Evolutionary conservation across 192 early-diverging fungal genomes (phyloP).

Genomic region (Backusella macrospora): DNA sequence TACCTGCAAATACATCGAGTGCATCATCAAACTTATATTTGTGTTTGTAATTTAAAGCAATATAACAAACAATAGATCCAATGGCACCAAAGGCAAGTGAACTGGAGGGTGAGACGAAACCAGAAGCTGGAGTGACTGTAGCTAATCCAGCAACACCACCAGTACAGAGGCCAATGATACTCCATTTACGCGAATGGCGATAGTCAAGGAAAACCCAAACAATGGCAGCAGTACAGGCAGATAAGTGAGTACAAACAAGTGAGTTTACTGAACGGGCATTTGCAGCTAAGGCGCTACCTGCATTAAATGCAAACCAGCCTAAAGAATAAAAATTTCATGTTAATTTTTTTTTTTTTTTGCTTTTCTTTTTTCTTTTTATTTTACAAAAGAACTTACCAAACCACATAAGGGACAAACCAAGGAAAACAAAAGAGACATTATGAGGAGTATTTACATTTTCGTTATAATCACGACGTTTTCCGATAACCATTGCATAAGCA

Average conservation of each 20-base stretch:
- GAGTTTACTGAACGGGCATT: conserved; percentile 76
- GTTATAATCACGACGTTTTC: conserved; percentile 74
- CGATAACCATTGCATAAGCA: conserved; percentile 81
- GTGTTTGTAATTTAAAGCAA: conserved; percentile 64
- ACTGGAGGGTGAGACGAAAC: conserved; percentile 73
- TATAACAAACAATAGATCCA: conserved; percentile 66
- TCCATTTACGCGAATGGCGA: conserved; percentile 69
- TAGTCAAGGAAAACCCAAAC: conserved; percentile 79
- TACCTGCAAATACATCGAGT: conserved; percentile 78
- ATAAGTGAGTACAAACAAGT: conserved; percentile 73
- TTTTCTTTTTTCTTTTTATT: not conserved
- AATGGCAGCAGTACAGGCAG: conserved; percentile 68
- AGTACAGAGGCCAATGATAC: conserved; percentile 84
- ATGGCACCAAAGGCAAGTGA: conserved; percentile 77
- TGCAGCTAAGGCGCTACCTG: conserved; percentile 71
- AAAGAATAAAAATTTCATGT: no score
- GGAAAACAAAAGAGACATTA: conserved; percentile 81
- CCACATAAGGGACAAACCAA: conserved; percentile 83
- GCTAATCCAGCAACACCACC: conserved; percentile 90
- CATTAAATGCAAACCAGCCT: conserved; percentile 93
- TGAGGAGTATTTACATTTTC: conserved; percentile 76
- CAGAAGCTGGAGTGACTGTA: conserved; percentile 84
- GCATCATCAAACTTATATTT: conserved; percentile 76
- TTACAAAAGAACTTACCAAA: conserved; percentile 82
- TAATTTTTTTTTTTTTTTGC: not conserved